Evolutionary conservation across 1,284 basidiomycete genomes (phyloP).

Genomic region (Cystobasidium slooffiae): DNA sequence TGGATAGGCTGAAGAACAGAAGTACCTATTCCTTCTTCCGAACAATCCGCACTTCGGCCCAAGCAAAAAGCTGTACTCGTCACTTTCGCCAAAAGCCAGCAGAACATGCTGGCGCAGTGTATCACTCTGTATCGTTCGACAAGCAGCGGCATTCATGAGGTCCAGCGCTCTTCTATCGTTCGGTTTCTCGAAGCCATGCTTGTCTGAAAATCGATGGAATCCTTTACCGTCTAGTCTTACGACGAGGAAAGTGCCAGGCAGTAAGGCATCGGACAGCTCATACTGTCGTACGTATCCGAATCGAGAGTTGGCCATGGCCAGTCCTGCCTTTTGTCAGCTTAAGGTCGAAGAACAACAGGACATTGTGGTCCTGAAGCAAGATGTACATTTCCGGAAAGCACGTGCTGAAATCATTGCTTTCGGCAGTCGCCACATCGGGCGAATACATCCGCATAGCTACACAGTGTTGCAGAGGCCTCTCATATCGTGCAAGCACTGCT

Average conservation of each 20-base stretch:
- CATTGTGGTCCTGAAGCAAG: constrained; percentile 16
- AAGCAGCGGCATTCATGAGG: constrained; percentile 91
- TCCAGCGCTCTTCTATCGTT: constrained; percentile 85
- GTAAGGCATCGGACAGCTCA: constrained; percentile 82
- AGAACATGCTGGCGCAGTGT: constrained; percentile 73
- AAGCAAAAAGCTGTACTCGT: constrained; percentile 94
- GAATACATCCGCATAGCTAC: too few species aligned
- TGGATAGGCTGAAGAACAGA: neutral
- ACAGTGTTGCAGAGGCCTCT: too few species aligned
- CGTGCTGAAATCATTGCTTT: too few species aligned
- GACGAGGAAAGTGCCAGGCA: constrained; percentile 83
- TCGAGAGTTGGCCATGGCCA: constrained; percentile 82
- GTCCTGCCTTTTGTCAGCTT: neutral
- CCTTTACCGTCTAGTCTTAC: constrained; percentile 90
- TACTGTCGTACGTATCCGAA: constrained; percentile 90
- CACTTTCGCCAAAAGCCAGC: constrained; percentile 91
- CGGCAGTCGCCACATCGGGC: too few species aligned
- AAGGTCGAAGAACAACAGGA: neutral
- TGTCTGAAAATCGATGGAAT: constrained; percentile 92
- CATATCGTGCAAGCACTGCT: too few species aligned
- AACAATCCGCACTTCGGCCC: constrained; percentile 75
- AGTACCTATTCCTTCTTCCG: constrained; percentile 72
- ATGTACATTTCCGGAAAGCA: neutral
- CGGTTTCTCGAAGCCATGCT: constrained; percentile 83
- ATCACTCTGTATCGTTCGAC: constrained; percentile 69